phyloP scores from a whole-genome alignment of 75 land plant species.

The Picea sitchensis region DNA sequence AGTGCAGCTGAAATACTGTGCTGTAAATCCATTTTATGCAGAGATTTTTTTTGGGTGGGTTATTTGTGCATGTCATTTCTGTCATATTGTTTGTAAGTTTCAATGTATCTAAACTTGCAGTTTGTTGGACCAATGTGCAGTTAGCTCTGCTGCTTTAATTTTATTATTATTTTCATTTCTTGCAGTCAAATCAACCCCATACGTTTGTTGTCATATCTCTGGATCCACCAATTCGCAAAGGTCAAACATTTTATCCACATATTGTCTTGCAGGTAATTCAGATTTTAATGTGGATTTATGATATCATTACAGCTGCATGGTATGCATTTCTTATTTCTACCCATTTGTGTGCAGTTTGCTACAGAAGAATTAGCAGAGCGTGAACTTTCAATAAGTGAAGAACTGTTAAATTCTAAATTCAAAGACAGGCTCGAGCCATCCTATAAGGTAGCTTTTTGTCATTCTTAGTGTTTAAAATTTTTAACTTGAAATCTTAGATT shows the following conservation, averaged over 20 bases:
- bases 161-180: background rate
- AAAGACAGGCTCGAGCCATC: constrained; percentile 75
- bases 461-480: too few relatives aligned
- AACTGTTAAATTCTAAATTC: constrained; percentile 74
- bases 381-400: constrained; percentile 65
- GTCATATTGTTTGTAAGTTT: too few relatives aligned
- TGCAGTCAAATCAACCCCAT: constrained; percentile 86
- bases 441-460: constrained; percentile 52
- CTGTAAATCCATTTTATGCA: background rate
- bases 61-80: background rate
- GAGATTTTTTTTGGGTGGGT: background rate
- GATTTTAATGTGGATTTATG: background rate
- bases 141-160: background rate
- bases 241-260: constrained; percentile 90
- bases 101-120: too few relatives aligned
- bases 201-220: constrained; percentile 84
- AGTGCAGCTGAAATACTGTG: background rate
- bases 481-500: too few relatives aligned
- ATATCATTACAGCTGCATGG: background rate
- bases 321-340: background rate
- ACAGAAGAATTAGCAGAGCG: constrained; percentile 73
- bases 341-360: constrained; percentile 54
- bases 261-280: constrained; percentile 81
- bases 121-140: too few relatives aligned
- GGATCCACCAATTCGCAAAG: constrained; percentile 92